Evolutionary conservation across 2,329 filamentous ascomycete genomes (phyloP).

Genomic region (Claviceps sp.): DNA sequence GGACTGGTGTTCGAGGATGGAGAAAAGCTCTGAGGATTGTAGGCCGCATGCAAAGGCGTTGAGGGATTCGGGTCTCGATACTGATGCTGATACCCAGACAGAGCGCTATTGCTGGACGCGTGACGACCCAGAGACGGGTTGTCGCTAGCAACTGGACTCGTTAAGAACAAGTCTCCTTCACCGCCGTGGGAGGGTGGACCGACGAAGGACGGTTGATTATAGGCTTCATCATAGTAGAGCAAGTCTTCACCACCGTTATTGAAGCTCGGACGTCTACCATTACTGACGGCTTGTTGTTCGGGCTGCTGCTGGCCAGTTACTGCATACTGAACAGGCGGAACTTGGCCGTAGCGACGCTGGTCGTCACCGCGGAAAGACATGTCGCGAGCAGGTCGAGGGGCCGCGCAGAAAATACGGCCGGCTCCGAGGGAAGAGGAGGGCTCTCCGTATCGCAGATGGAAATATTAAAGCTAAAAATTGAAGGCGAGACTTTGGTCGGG

Average conservation of each 20-base stretch:
- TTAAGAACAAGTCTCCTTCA: constrained; percentile 53
- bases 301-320: constrained; percentile 24
- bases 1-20: constrained; percentile 14
- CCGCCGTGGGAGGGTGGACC: constrained; percentile 6
- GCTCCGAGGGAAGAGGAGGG: neutral
- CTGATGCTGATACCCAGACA: constrained; percentile 38
- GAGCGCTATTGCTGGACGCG: constrained; percentile 30
- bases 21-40: constrained; percentile 59
- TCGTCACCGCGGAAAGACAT: constrained; percentile 55
- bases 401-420: constrained; percentile 2
- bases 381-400: constrained; percentile 5
- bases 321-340: constrained; percentile 52
- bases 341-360: constrained; percentile 51
- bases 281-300: constrained; percentile 10
- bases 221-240: constrained; percentile 31
- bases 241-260: constrained; percentile 58
- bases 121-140: constrained; percentile 16
- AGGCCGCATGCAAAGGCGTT: constrained; percentile 34
- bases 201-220: constrained; percentile 7
- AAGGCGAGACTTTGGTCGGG: neutral
- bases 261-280: constrained; percentile 53
- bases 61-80: constrained; percentile 33
- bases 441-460: neutral
- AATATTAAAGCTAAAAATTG: neutral
- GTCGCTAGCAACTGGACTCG: constrained; percentile 24